These are phyloP conservation scores for Fereydounia khargensis DNA, from an alignment of 1,284 basidiomycete species.

Conservation along the genomic window DNA sequence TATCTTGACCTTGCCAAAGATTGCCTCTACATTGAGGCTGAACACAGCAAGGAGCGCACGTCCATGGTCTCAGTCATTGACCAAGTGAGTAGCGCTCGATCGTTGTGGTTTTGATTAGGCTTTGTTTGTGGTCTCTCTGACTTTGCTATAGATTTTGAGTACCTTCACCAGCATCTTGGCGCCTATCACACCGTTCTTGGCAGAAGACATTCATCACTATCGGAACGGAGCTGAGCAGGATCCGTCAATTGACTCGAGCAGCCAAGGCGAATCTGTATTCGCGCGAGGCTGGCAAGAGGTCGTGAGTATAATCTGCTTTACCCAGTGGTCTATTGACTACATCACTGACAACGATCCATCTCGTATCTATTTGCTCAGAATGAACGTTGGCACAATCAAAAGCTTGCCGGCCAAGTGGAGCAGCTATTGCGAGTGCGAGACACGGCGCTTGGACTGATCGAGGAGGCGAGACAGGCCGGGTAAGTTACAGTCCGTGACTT, in stretches of 20 bases:
- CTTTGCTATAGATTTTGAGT: conserved; percentile 68
- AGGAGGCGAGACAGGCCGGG: conserved; percentile 26
- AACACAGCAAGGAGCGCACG: conserved; percentile 64
- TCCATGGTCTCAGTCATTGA: conserved; percentile 72
- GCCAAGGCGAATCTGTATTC: conserved; percentile 36
- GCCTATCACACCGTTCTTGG: conserved; percentile 84
- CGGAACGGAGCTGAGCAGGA: conserved; percentile 33
- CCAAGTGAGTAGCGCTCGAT: conserved; percentile 66
- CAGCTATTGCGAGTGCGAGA: conserved; percentile 27
- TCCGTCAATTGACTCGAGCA: conserved; percentile 13
- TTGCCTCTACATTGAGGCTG: conserved; percentile 74
- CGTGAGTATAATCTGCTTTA: conserved; percentile 7
- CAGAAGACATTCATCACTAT: conserved; percentile 78
- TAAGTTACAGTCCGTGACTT: too few species aligned
- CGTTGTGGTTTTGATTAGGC: neutral
- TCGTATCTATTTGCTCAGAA: conserved; percentile 2
- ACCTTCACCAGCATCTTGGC: conserved; percentile 74
- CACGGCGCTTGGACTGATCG: conserved; percentile 22
- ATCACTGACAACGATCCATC: too few species aligned
- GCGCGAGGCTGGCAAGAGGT: conserved; percentile 35
- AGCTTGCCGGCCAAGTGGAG: conserved; percentile 4
- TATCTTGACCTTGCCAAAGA: conserved; percentile 95
- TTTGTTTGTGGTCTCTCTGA: conserved; percentile 49
- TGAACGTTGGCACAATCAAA: conserved; percentile 15
- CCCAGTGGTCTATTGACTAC: conserved; percentile 5